A percentile compares a stretch with the other conserved stretches of the same genome.
phyloP scores from a whole-genome alignment of 2,329 filamentous ascomycete genomes.

The Xylariales sp. region DNA sequence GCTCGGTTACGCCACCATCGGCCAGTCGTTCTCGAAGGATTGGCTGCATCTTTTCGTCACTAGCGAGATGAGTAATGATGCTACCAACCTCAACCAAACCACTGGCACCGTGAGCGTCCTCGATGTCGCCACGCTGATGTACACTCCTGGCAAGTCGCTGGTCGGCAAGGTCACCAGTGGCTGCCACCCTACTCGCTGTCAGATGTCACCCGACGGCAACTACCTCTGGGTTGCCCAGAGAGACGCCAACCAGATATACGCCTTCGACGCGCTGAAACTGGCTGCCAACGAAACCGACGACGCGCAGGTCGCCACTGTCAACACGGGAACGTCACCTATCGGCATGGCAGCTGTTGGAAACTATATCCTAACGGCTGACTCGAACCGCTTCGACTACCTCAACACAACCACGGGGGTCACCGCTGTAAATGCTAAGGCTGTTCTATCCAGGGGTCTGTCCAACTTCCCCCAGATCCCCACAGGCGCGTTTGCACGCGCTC shows the following conservation, averaged over 20 bases:
- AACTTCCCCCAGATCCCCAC: conserved; percentile 1
- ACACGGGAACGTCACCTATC: conserved; percentile 5
- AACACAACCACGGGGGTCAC: conserved; percentile 4
- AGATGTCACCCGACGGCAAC: conserved; percentile 1
- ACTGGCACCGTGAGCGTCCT: conserved; percentile 4
- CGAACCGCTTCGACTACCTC: conserved; percentile 4
- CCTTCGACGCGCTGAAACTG: conserved; percentile 3
- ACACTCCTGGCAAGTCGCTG: not conserved
- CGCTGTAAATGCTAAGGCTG: not conserved
- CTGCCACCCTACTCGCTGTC: conserved; percentile 2
- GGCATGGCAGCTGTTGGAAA: conserved; percentile 1
- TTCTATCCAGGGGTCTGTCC: not conserved
- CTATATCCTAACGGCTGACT: conserved; percentile 5
- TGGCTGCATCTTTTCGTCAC: conserved; percentile 1
- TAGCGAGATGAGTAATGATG: conserved; percentile 3
- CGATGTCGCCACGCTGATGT: conserved; percentile 2
- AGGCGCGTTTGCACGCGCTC: conserved; percentile 2
- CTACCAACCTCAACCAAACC: conserved; percentile 1
- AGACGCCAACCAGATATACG: conserved; percentile 3
- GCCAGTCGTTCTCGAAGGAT: conserved; percentile 5
- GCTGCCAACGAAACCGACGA: not conserved
- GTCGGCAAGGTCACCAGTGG: conserved; percentile 2
- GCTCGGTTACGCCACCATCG: conserved; percentile 4
- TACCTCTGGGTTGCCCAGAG: conserved; percentile 2
- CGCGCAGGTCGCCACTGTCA: conserved; percentile 1